A percentile compares a stretch with the other conserved stretches of the same genome.
phyloP scores from a whole-genome alignment of 2,329 filamentous ascomycete genomes.

The Xylaria sp. region DNA sequence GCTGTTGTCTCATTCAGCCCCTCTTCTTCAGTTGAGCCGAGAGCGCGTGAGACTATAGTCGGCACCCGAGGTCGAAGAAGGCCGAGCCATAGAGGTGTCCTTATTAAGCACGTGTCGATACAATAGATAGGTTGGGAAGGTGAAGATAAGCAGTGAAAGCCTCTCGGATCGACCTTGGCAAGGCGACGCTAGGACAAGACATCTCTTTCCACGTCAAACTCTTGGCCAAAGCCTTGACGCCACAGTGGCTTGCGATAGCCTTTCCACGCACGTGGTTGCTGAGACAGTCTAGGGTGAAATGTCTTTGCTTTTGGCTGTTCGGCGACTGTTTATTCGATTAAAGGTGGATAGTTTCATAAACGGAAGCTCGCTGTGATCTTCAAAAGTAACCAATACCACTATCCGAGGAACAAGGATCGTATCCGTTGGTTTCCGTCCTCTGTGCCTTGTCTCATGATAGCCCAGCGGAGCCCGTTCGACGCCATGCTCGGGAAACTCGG shows the following conservation, averaged over 20 bases:
- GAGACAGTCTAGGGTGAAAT: not conserved
- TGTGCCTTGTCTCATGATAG: not conserved
- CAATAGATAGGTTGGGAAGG: slow-evolving; percentile 13
- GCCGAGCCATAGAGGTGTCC: not conserved
- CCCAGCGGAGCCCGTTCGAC: slow-evolving; percentile 1
- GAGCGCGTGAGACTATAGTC: slow-evolving; percentile 10
- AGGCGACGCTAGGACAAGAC: not conserved
- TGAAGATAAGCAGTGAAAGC: slow-evolving; percentile 10
- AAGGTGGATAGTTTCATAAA: not conserved
- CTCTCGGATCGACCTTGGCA: slow-evolving; percentile 12
- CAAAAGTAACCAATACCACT: not conserved
- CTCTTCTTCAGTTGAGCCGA: slow-evolving; percentile 2
- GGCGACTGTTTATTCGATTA: not conserved
- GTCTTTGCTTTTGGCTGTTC: slow-evolving; percentile 15
- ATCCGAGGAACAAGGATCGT: slow-evolving; percentile 1
- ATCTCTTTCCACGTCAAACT: not conserved
- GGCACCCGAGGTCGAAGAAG: slow-evolving; percentile 15
- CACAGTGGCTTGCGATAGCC: not conserved
- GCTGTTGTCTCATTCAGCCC: not conserved
- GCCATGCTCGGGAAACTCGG: slow-evolving; percentile 23
- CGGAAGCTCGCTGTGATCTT: not conserved
- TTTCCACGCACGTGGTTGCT: not conserved
- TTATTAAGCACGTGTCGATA: slow-evolving; percentile 8
- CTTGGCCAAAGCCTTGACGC: not conserved
- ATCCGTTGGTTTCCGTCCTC: slow-evolving; percentile 6